A percentile compares a stretch with the other conserved stretches of the same genome.
phyloP scores from a whole-genome alignment of 192 early-diverging fungal genomes.

The Lunasporangiospora selenospora region DNA sequence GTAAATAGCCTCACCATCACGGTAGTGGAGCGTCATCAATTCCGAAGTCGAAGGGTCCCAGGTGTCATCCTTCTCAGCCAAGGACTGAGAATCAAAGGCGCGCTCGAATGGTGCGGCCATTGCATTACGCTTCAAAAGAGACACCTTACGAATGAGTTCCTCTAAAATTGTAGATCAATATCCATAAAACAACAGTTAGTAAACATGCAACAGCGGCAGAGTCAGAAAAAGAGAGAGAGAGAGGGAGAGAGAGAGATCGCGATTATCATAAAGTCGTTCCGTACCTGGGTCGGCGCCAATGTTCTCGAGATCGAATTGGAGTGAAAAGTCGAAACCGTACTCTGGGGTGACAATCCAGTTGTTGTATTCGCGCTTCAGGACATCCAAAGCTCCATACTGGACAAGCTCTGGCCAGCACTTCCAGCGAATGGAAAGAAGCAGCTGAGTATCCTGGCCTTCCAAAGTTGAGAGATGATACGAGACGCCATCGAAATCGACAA shows the following conservation, averaged over 20 bases:
- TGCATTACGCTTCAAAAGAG: constrained; percentile 93
- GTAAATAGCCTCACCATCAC: constrained; percentile 94
- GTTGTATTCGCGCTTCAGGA: constrained; percentile 87
- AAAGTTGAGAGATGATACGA: constrained; percentile 82
- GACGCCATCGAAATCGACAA: constrained; percentile 99
- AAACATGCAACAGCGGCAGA: no score
- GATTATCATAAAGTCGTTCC: no score
- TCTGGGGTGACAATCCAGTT: constrained; percentile 64
- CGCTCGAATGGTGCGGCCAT: constrained; percentile 92
- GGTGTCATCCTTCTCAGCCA: constrained; percentile 74
- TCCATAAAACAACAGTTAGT: not conserved
- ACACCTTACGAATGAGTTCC: constrained; percentile 80
- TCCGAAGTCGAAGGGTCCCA: constrained; percentile 70
- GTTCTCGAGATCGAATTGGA: constrained; percentile 82
- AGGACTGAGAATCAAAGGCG: constrained; percentile 84
- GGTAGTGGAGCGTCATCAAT: constrained; percentile 93
- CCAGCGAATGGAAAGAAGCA: constrained; percentile 85
- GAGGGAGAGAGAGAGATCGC: no score
- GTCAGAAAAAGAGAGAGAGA: no score
- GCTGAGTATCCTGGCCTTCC: constrained; percentile 53
- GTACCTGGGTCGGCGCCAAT: constrained; percentile 79
- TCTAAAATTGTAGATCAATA: constrained; percentile 54
- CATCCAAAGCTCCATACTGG: constrained; percentile 82
- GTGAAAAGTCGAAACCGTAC: constrained; percentile 80
- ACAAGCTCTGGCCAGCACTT: constrained; percentile 83